phyloP scores from a whole-genome alignment of 139 green algal species.

The Coelastrella sp. region DNA sequence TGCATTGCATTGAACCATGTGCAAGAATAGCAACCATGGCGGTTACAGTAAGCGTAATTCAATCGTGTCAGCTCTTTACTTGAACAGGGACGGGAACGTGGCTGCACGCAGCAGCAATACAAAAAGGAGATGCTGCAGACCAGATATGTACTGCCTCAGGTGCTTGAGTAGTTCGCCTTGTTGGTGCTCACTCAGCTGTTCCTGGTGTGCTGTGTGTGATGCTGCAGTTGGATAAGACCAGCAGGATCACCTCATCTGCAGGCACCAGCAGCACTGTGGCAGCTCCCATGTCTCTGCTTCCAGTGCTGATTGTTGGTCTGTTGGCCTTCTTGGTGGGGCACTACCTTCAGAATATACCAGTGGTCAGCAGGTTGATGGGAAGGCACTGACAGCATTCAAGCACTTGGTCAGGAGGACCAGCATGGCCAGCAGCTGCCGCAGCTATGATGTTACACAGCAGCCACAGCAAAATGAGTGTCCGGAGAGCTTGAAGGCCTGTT shows the following conservation, averaged over 20 bases:
- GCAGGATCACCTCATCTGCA: background rate
- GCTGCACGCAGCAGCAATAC: background rate
- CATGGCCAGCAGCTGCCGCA: no score
- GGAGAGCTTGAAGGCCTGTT: no score
- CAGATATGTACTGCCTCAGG: background rate
- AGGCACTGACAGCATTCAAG: background rate
- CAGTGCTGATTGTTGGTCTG: conserved; percentile 42
- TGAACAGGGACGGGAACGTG: background rate
- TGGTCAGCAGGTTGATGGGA: conserved; percentile 13
- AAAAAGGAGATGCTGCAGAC: background rate
- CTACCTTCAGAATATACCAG: conserved; percentile 26
- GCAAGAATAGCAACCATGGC: no score
- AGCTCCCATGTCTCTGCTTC: conserved; percentile 16
- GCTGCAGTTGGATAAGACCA: conserved; percentile 13
- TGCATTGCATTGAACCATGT: no score
- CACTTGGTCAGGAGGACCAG: no score
- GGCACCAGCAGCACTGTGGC: background rate
- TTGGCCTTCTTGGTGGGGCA: conserved; percentile 47
- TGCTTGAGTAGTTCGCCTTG: no score
- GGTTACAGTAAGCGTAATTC: background rate
- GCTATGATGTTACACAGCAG: no score
- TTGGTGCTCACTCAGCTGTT: background rate
- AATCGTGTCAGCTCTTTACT: background rate
- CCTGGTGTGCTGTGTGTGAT: background rate
- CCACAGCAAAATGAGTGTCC: no score